A percentile compares a stretch with the other conserved stretches of the same genome.
These are phyloP conservation scores for Amoebophrya sp. DNA, from an alignment of 169 alveolate genomes.

Conservation along the genomic window DNA sequence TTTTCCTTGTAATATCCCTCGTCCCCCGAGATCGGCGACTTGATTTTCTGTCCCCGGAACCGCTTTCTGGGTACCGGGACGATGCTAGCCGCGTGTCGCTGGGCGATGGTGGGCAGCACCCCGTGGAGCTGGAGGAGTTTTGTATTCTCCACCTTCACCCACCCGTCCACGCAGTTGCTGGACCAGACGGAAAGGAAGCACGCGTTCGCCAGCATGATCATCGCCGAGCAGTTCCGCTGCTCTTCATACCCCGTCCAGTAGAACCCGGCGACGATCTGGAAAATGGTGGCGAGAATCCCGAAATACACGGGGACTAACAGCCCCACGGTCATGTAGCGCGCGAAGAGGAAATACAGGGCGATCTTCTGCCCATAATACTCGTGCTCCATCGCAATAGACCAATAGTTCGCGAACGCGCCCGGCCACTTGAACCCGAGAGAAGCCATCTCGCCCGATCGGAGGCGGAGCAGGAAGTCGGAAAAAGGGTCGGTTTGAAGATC, in stretches of 20 bases:
- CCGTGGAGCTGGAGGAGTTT: not conserved
- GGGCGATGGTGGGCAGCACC: not conserved
- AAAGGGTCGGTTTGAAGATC: too few species aligned
- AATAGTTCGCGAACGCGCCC: not conserved
- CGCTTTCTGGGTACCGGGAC: not conserved
- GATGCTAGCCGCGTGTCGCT: not conserved
- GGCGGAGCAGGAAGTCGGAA: too few species aligned
- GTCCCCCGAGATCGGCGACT: not conserved
- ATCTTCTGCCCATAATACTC: not conserved
- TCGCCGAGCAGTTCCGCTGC: not conserved
- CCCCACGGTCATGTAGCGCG: not conserved
- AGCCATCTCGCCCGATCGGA: too few species aligned
- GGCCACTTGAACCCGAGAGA: not conserved
- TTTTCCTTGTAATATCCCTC: too few species aligned
- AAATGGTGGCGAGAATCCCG: not conserved
- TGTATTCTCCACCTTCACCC: not conserved
- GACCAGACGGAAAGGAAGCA: not conserved
- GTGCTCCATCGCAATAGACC: not conserved
- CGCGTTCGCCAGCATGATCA: not conserved
- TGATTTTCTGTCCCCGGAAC: not conserved
- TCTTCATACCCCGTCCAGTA: too few species aligned
- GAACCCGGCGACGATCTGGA: not conserved
- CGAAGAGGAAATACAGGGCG: not conserved
- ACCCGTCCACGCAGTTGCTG: not conserved
- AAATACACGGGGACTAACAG: not conserved